Conservation (phyloP, 2,329 filamentous ascomycete species). For the Trichophyton verrucosum region DNA sequence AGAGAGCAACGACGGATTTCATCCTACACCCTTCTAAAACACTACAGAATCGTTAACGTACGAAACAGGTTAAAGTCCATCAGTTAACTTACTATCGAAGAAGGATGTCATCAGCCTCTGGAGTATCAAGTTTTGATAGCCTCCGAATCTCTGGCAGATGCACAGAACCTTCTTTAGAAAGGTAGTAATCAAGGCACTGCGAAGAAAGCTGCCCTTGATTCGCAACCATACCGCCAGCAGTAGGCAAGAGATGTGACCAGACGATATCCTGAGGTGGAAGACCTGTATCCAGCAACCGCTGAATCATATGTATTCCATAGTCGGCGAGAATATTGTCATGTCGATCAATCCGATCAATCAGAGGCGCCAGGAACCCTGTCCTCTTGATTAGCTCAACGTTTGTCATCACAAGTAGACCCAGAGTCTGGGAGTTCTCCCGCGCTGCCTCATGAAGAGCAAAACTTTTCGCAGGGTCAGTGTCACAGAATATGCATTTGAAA, state of each 20-base stretch:
- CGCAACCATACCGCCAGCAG: conserved; percentile 43
- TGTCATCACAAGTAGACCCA: conserved; percentile 30
- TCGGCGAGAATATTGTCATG: conserved; percentile 28
- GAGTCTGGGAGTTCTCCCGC: conserved; percentile 26
- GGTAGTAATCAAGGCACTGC: conserved; percentile 46
- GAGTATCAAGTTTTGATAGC: conserved; percentile 36
- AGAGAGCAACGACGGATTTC: conserved; percentile 27
- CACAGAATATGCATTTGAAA: conserved; percentile 38
- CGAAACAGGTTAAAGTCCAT: conserved; percentile 34
- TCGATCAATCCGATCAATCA: conserved; percentile 21
- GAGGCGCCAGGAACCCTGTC: conserved; percentile 19
- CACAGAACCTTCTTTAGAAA: conserved; percentile 36
- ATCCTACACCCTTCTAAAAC: conserved; percentile 32
- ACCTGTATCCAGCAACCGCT: conserved; percentile 38
- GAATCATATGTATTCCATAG: conserved; percentile 46
- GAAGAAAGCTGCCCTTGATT: conserved; percentile 48
- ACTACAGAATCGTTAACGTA: conserved; percentile 38
- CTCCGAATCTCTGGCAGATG: conserved; percentile 39
- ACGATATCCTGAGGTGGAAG: conserved; percentile 40
- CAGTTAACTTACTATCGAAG: conserved; percentile 39
- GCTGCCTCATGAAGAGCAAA: conserved; percentile 36
- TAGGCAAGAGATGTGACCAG: conserved; percentile 47
- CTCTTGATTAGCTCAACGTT: conserved; percentile 29
- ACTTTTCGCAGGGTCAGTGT: conserved; percentile 36
- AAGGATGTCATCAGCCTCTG: conserved; percentile 36